These are phyloP conservation scores for Piromyces finnis DNA, from an alignment of 192 early-diverging fungal species.

Conservation along the genomic window DNA sequence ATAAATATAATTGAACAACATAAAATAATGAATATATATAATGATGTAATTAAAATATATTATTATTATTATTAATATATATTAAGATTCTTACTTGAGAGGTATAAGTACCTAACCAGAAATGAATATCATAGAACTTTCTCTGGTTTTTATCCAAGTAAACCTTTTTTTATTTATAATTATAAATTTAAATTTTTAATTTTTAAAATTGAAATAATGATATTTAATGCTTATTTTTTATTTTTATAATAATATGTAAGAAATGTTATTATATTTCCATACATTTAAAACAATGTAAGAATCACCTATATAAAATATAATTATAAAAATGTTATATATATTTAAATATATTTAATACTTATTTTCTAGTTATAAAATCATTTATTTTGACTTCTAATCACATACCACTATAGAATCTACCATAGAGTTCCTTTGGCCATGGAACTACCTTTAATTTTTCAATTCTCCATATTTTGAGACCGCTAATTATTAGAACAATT, in stretches of 20 bases:
- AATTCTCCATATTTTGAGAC: slow-evolving; percentile 57
- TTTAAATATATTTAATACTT: no score
- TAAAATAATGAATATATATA: no score
- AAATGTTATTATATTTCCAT: neutral
- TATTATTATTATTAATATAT: slow-evolving; percentile 39
- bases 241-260: neutral
- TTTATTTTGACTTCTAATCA: no score
- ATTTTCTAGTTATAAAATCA: no score
- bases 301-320: slow-evolving; percentile 35
- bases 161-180: no score
- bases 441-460: slow-evolving; percentile 55
- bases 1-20: neutral
- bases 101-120: slow-evolving; percentile 17
- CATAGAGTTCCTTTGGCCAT: slow-evolving; percentile 35
- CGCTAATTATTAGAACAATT: slow-evolving; percentile 21
- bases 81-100: slow-evolving; percentile 23
- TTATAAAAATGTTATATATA: neutral
- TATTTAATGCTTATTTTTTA: slow-evolving; percentile 34
- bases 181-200: no score
- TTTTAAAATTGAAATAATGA: no score
- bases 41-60: neutral
- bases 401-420: slow-evolving; percentile 44
- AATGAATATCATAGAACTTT: slow-evolving; percentile 57
- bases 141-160: slow-evolving; percentile 24
- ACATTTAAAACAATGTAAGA: slow-evolving; percentile 63